Base-by-base conservation (phyloP, 2,329 filamentous ascomycete species). In the Fusarium mangiferae region DNA sequence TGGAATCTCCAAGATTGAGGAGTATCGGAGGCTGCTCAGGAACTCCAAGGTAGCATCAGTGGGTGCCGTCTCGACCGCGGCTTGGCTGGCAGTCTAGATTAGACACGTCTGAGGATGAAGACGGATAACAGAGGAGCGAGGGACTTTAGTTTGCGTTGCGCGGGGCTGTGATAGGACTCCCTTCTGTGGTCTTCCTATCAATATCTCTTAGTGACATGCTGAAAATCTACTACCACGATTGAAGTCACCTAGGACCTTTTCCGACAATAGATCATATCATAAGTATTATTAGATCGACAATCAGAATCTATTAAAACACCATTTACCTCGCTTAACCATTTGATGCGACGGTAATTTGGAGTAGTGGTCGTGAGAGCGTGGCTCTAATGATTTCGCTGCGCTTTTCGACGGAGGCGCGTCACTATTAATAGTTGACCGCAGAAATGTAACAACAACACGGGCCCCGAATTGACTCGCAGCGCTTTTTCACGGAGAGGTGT, bases 101-200 rank as follows among this genome's bases (percentile, higher is more conserved):
- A 24, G 9, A 11, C 22, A 6, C 0, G 14, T 3, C 11, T 0
- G 9, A 17, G 6, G 6, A 17, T 42, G 4, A 5, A 42, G 14
- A 11, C 14, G 0, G 38, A 13, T 39, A 13, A 7, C 6, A 44
- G 7, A 9, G 13, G 14, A 22, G 9, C 3, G 18, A 15, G 3
- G 9, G 6, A 20, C 3, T 18, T 52, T 20, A 6, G 22, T 2
- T 15, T 3, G 12, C 14, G 3, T 24, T 52, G 4, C 6, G 17
- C 35, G 5, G 6, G 13, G n/a, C 8, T 22, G 10, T 8, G 13
- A 4, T 36, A 15, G 3, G 33, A 15, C 49, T 26, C 18, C 22
- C 17, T 14, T 36, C 5, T 26, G 8, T 36, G 13, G 22, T 26
- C 18, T 36, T 26, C 33, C n/a, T 36, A 26, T 36, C n/a, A 20